Percentiles rank a stretch among this genome's conserved stretches.
Conservation (phyloP, 495 filamentous ascomycete genomes). For the Amphirosellinia nigrospora region DNA sequence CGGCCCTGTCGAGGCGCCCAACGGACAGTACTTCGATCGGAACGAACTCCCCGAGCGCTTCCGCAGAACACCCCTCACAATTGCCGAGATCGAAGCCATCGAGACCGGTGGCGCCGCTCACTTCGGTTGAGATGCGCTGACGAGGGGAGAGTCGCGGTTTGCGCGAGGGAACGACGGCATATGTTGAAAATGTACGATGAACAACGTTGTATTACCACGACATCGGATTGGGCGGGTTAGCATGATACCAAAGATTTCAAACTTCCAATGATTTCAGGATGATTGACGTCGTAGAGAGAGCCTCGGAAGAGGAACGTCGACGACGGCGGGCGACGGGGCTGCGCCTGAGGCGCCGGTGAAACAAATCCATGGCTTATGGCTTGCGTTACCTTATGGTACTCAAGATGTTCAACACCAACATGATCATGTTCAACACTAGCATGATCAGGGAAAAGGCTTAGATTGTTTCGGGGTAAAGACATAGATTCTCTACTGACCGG, state of each 20-base stretch:
- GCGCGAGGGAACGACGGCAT: constrained; percentile 16
- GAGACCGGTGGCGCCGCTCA: constrained; percentile 82
- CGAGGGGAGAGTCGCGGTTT: neutral
- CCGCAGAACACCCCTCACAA: constrained; percentile 70
- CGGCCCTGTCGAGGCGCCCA: constrained; percentile 70
- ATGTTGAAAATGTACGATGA: constrained; percentile 25
- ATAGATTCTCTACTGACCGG: constrained; percentile 10
- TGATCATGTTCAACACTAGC: constrained; percentile 1
- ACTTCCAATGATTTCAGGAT: neutral
- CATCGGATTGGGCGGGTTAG: constrained; percentile 11
- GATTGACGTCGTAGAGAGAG: constrained; percentile 1
- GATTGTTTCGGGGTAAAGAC: constrained; percentile 10
- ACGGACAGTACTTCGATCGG: constrained; percentile 86
- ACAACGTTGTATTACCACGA: constrained; percentile 24
- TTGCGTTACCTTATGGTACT: neutral
- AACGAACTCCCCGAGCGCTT: constrained; percentile 85
- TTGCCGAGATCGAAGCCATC: constrained; percentile 91
- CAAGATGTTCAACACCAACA: neutral
- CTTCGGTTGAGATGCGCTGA: constrained; percentile 38
- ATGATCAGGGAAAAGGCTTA: neutral
- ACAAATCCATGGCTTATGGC: neutral
- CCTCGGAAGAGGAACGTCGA: neutral
- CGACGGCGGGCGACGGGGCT: neutral
- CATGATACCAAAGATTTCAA: constrained; percentile 9
- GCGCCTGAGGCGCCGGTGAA: neutral